Evolutionary conservation across 2,329 filamentous ascomycete species (phyloP).

Genomic region (Monilinia aucupariae): DNA sequence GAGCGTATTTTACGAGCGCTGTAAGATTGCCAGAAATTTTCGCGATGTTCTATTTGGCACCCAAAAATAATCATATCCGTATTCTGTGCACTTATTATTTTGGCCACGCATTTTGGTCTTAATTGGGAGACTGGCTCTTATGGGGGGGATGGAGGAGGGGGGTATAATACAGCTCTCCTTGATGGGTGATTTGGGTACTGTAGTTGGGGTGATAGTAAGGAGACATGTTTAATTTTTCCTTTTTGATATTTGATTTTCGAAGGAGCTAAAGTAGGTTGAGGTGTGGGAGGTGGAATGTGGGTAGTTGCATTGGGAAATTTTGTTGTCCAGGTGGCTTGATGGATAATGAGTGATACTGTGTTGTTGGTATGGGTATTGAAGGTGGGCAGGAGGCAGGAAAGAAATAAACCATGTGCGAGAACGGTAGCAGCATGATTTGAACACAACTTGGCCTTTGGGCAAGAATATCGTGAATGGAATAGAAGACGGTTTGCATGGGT

Average conservation of each 20-base stretch:
- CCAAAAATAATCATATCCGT: background rate
- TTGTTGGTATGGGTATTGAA: background rate
- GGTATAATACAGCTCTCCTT: background rate
- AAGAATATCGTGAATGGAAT: background rate
- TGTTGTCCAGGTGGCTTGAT: background rate
- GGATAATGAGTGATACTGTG: background rate
- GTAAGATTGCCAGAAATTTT: background rate
- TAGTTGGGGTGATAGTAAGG: too few relatives aligned
- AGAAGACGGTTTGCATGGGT: too few relatives aligned
- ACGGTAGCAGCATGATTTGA: background rate
- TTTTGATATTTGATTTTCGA: too few relatives aligned
- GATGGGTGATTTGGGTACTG: background rate
- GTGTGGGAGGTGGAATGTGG: too few relatives aligned
- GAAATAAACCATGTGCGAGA: background rate
- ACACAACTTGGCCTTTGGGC: background rate
- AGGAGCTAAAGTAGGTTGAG: too few relatives aligned
- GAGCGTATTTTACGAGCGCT: fast-evolving
- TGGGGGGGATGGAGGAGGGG: background rate
- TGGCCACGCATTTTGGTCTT: background rate
- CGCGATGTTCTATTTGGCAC: background rate
- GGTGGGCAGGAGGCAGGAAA: background rate
- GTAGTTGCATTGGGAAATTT: too few relatives aligned
- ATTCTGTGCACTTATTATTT: background rate
- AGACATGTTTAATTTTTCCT: too few relatives aligned
- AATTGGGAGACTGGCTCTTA: background rate